Evolutionary conservation across 2,329 filamentous ascomycete genomes (phyloP), one percentile per base, ranked within the genome.

Genomic region (Exophiala calicioides): DNA sequence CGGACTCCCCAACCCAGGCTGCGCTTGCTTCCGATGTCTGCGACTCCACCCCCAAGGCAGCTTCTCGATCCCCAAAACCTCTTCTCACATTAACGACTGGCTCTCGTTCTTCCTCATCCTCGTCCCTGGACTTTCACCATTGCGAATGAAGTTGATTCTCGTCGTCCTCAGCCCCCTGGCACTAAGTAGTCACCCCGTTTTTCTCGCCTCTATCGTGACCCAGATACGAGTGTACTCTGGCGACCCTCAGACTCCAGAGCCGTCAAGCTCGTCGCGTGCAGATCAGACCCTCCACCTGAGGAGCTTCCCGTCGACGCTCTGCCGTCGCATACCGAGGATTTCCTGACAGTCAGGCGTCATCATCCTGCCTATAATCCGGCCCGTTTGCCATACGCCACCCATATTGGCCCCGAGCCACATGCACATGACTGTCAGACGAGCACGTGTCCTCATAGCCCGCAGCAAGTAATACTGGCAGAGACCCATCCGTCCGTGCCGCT

Each of bases 311-410:
- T 24, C 20, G n/a, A 16, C 6, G 20, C 8, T 32, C 33, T 19
- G 19, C 16, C 20, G 33, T 38, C 32, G 13, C 34, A 45, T 27
- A 15, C 32, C 23, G 6, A n/a, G 23, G 19, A 15, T 29, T 13
- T 18, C 27, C 13, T 30, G 19, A 12, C 3, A 38, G 36, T 38
- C 50, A 40, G 44, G 31, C 20, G 37, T 44, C 41, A 32, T 44
- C 21, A 16, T 31, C 12, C 35, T 48, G 45, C 52, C 48, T 52
- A 52, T 55, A 31, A 46, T 43, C 48, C 37, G 20, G 35, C 48
- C 21, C 16, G 13, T 26, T 36, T 41, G 18, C 15, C 41, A 44
- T 12, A 19, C 35, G 34, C 39, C 40, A 39, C 34, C 27, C 27
- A 47, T 27, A 55, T 55, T 52, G 52, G 52, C 27, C 41, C 16